phyloP scores from a whole-genome alignment of 2,329 filamentous ascomycete species.

The Cladophialophora exuberans region DNA sequence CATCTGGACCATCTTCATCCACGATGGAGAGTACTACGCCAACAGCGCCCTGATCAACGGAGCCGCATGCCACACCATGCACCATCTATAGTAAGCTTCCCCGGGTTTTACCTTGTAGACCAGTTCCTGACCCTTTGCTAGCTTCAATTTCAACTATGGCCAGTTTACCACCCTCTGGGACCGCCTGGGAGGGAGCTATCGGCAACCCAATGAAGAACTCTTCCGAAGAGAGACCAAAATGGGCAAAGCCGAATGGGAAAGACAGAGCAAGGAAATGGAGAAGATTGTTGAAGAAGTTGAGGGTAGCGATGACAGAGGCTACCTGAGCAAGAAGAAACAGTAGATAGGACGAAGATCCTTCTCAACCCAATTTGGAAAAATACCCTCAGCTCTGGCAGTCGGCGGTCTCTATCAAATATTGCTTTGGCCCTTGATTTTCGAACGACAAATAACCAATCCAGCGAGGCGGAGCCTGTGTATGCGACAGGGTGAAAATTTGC shows the following conservation, averaged over 20 bases:
- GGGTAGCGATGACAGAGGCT: slow-evolving; percentile 55
- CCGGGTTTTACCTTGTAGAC: neutral
- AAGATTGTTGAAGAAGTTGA: slow-evolving; percentile 74
- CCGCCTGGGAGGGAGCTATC: slow-evolving; percentile 82
- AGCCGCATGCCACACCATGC: slow-evolving; percentile 89
- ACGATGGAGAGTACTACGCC: slow-evolving; percentile 92
- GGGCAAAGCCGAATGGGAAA: slow-evolving; percentile 76
- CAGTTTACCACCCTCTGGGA: slow-evolving; percentile 95
- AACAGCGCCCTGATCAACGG: slow-evolving; percentile 93
- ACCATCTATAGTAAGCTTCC: slow-evolving; percentile 57
- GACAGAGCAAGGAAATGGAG: slow-evolving; percentile 77
- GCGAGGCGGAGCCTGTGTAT: too few species aligned
- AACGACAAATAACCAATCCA: too few species aligned
- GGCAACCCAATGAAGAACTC: slow-evolving; percentile 80
- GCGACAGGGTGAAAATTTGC: too few species aligned
- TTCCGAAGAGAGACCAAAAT: slow-evolving; percentile 86
- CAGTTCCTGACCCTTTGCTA: slow-evolving; percentile 36
- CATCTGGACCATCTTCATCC: slow-evolving; percentile 94
- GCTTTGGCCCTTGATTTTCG: too few species aligned
- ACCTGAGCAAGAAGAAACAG: slow-evolving; percentile 33
- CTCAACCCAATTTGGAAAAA: neutral
- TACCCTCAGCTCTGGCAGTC: too few species aligned
- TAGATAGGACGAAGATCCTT: neutral
- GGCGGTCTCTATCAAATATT: too few species aligned
- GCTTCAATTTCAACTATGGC: slow-evolving; percentile 90